Evolutionary conservation across 345 rosid species (phyloP).

Genomic region (Salix suchowensis): DNA sequence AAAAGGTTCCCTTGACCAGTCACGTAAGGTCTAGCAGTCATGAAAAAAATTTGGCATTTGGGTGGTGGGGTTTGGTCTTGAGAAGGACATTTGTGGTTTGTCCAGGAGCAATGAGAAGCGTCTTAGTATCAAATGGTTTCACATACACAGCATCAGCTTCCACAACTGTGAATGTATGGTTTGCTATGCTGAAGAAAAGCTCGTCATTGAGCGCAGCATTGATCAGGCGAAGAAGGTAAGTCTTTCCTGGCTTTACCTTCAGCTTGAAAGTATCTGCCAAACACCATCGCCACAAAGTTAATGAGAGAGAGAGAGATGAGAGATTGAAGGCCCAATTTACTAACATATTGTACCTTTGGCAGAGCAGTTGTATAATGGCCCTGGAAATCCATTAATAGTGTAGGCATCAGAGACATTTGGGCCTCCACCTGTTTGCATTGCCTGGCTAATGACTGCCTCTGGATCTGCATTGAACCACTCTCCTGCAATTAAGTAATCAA

Average conservation of each 20-base stretch:
- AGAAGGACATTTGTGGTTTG: not conserved
- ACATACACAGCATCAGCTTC: not conserved
- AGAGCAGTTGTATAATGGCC: slow-evolving; percentile 3
- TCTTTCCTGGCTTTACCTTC: not conserved
- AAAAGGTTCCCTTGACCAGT: slow-evolving; percentile 3
- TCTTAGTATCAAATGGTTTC: not conserved
- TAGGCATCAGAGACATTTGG: slow-evolving; percentile 1
- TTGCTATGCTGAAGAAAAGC: not conserved
- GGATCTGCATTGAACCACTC: slow-evolving; percentile 2
- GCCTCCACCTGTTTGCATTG: not conserved
- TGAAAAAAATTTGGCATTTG: slow-evolving; percentile 3
- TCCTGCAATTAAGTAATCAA: not conserved
- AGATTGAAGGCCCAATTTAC: too few relatives aligned
- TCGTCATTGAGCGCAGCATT: not conserved
- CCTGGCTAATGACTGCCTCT: not conserved
- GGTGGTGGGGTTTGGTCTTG: not conserved
- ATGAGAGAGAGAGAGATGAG: too few relatives aligned
- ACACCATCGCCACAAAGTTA: too few relatives aligned
- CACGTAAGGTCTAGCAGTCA: not conserved
- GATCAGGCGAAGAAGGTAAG: not conserved
- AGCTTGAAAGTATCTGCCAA: not conserved
- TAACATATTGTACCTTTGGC: not conserved
- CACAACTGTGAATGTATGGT: not conserved
- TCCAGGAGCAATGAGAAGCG: not conserved
- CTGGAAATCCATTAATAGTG: not conserved